Evolutionary conservation across 2,329 filamentous ascomycete species (phyloP).

Genomic region (Graphiopsis chlorocephala): DNA sequence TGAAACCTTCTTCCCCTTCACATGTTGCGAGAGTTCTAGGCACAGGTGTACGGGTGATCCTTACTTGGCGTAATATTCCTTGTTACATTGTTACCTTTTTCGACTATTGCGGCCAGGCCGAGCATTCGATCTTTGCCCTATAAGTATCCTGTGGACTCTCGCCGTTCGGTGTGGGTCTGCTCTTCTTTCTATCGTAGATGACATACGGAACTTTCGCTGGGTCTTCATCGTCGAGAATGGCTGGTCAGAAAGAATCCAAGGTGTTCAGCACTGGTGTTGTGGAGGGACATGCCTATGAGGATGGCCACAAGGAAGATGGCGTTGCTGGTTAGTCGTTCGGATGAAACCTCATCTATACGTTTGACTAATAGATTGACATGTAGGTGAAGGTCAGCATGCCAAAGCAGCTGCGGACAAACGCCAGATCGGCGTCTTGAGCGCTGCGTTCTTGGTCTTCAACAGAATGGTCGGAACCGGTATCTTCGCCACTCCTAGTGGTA

Average conservation of each 20-base stretch:
- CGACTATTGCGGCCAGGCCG: background rate
- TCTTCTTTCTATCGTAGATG: background rate
- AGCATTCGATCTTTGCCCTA: background rate
- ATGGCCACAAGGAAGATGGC: constrained; percentile 1
- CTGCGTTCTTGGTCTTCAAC: constrained; percentile 62
- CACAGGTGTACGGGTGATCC: background rate
- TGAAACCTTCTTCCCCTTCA: background rate
- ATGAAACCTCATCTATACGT: background rate
- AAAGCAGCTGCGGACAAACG: constrained; percentile 20
- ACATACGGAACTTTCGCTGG: constrained; percentile 10
- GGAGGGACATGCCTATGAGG: background rate
- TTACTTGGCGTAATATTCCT: background rate
- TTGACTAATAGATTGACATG: background rate
- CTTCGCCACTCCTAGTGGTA: constrained; percentile 61
- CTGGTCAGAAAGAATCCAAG: constrained; percentile 2
- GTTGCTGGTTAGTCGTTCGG: constrained; percentile 1
- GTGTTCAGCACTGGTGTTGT: background rate
- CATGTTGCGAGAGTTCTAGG: background rate
- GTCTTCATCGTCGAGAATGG: constrained; percentile 7
- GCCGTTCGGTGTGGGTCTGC: constrained; percentile 1
- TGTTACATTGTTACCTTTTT: background rate
- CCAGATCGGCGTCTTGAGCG: constrained; percentile 56
- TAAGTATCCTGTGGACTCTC: background rate
- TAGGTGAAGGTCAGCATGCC: constrained; percentile 11
- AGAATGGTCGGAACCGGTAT: constrained; percentile 66